phyloP scores from a whole-genome alignment of 139 green algal species.

The Mesotaenium endlicherianum region DNA sequence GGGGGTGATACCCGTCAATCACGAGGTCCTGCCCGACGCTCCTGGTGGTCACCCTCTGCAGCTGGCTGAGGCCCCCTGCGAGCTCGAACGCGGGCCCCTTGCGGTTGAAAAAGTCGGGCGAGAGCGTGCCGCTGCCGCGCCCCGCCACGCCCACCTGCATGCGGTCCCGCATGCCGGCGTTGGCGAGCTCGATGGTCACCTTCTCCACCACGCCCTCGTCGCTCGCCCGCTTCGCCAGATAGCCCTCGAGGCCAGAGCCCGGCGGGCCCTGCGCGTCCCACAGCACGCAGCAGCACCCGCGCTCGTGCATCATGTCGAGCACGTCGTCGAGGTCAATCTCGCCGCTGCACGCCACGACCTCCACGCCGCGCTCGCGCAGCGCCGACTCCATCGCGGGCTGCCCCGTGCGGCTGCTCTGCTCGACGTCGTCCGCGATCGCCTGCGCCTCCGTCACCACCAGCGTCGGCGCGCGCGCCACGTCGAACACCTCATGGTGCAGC shows the following conservation, averaged over 20 bases:
- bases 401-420: neutral
- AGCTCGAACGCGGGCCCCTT: neutral
- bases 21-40: neutral
- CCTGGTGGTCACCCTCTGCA: neutral
- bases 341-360: neutral
- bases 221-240: neutral
- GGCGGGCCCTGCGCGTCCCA: constrained; percentile 22
- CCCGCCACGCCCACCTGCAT: neutral
- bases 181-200: neutral
- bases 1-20: neutral
- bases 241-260: constrained; percentile 42
- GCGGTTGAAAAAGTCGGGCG: too few relatives aligned
- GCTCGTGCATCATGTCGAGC: constrained; percentile 23
- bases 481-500: constrained; percentile 12
- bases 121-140: neutral
- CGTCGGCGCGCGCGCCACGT: constrained; percentile 14
- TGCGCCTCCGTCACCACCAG: constrained; percentile 26
- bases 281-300: constrained; percentile 16
- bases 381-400: neutral
- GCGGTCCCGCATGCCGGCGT: too few relatives aligned
- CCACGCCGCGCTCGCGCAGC: constrained; percentile 18
- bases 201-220: constrained; percentile 22
- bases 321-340: constrained; percentile 1
- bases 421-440: constrained; percentile 3
- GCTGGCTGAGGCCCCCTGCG: neutral